Percentiles rank a stretch among this genome's conserved stretches.
Evolutionary conservation across 2,329 filamentous ascomycete genomes (phyloP).

Genomic region (Coniochaeta sp.): DNA sequence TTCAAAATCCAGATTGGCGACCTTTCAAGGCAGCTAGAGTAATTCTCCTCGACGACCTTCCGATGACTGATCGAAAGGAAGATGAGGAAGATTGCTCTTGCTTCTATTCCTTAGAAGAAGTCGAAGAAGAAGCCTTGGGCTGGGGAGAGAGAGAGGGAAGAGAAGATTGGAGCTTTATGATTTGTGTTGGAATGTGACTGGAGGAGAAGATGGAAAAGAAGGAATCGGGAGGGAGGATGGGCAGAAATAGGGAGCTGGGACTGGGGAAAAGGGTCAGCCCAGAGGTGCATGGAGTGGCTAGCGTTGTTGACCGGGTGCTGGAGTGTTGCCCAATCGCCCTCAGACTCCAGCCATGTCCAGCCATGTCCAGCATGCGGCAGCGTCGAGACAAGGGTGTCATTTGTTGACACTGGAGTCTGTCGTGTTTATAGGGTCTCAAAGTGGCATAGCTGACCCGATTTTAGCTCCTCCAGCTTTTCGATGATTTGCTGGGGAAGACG

Average conservation of each 20-base stretch:
- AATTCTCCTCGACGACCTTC: conserved; percentile 35
- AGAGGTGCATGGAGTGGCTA: background rate
- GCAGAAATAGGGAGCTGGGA: conserved; percentile 8
- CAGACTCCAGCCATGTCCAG: background rate
- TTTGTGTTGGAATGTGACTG: conserved; percentile 18
- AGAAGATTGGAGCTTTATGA: conserved; percentile 15
- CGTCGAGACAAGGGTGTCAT: background rate
- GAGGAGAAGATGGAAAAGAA: conserved; percentile 8
- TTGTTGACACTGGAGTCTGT: conserved; percentile 5
- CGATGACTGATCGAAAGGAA: conserved; percentile 47
- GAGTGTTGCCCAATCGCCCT: conserved; percentile 1
- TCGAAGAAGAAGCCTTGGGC: conserved; percentile 37
- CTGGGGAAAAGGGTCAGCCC: conserved; percentile 9
- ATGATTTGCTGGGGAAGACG: background rate
- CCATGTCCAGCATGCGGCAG: background rate
- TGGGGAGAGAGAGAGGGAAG: conserved; percentile 18
- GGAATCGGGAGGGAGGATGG: conserved; percentile 7
- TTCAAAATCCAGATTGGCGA: conserved; percentile 99
- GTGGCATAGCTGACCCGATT: conserved; percentile 4
- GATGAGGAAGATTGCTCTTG: conserved; percentile 46
- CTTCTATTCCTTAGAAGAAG: conserved; percentile 25
- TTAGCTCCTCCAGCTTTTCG: background rate
- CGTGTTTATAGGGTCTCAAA: conserved; percentile 7
- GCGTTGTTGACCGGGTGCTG: conserved; percentile 1
- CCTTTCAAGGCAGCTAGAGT: conserved; percentile 47